Evolutionary conservation across 148 eudicot genomes (phyloP).

Genomic region (Bassia scoparia): DNA sequence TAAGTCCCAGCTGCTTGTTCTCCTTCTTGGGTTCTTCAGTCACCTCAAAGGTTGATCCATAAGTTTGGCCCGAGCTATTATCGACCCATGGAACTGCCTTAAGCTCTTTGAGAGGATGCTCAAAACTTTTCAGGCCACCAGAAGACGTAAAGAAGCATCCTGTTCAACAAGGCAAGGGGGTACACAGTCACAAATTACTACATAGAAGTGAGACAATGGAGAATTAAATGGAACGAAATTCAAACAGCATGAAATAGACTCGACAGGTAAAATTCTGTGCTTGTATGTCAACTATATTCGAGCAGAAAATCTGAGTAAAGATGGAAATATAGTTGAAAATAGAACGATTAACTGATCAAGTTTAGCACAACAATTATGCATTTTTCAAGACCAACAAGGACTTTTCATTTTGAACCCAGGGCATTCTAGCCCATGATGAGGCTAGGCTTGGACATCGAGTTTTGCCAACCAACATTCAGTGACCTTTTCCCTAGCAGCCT

Average conservation of each 20-base stretch:
- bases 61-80: constrained; percentile 63
- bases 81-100: constrained; percentile 77
- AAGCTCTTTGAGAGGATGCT: constrained; percentile 61
- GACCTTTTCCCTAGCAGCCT: too few relatives aligned
- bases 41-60: constrained; percentile 65
- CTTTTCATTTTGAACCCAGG: neutral
- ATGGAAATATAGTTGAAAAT: neutral
- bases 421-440: neutral
- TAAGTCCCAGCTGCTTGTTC: constrained; percentile 19
- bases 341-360: neutral
- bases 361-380: neutral
- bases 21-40: constrained; percentile 50
- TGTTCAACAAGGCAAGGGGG: constrained; percentile 15
- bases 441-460: neutral
- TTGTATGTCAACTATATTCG: neutral
- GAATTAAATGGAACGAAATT: neutral
- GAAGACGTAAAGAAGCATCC: constrained; percentile 78
- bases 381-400: neutral
- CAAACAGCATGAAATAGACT: neutral
- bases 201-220: neutral
- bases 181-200: neutral
- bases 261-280: neutral
- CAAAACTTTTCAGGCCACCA: constrained; percentile 69
- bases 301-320: neutral
- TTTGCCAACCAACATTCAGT: too few relatives aligned